A percentile compares a stretch with the other conserved stretches of the same genome.
Conservation (phyloP, 2,329 filamentous ascomycete species). For the Xylariaceae sp. region DNA sequence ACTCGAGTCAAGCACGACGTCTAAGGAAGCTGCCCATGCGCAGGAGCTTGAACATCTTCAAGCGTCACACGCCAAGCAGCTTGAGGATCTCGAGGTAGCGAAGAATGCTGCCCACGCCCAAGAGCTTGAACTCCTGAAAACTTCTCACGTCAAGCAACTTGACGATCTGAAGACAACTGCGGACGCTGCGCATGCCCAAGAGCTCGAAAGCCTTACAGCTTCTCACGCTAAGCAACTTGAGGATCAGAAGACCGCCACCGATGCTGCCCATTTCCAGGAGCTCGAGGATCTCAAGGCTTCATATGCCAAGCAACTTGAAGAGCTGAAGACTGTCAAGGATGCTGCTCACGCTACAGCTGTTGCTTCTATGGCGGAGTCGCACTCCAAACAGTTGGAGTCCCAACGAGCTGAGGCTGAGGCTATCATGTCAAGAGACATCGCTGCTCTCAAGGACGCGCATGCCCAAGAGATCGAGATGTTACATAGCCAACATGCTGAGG, state of each 20-base stretch:
- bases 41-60: too few relatives aligned
- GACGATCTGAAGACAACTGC: slow-evolving; percentile 24
- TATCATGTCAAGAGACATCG: slow-evolving; percentile 26
- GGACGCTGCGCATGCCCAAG: slow-evolving; percentile 18
- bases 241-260: slow-evolving; percentile 20
- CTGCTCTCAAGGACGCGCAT: slow-evolving; percentile 27
- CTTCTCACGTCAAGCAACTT: slow-evolving; percentile 17
- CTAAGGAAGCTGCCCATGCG: too few relatives aligned
- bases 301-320: slow-evolving; percentile 17
- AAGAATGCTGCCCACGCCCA: slow-evolving; percentile 15
- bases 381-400: slow-evolving; percentile 27
- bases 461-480: slow-evolving; percentile 29
- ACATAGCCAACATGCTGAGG: slow-evolving; percentile 28
- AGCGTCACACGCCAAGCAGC: slow-evolving; percentile 10
- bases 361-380: slow-evolving; percentile 26
- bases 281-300: slow-evolving; percentile 10
- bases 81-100: slow-evolving; percentile 16
- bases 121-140: slow-evolving; percentile 22
- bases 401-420: slow-evolving; percentile 27
- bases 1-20: too few relatives aligned
- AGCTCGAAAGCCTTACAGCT: slow-evolving; percentile 20
- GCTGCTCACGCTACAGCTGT: slow-evolving; percentile 24
- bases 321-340: slow-evolving; percentile 23
- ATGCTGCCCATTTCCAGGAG: slow-evolving; percentile 11
- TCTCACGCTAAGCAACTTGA: slow-evolving; percentile 20